phyloP scores from a whole-genome alignment of 2,329 filamentous ascomycete species.

The Clarireedia monteithiana region DNA sequence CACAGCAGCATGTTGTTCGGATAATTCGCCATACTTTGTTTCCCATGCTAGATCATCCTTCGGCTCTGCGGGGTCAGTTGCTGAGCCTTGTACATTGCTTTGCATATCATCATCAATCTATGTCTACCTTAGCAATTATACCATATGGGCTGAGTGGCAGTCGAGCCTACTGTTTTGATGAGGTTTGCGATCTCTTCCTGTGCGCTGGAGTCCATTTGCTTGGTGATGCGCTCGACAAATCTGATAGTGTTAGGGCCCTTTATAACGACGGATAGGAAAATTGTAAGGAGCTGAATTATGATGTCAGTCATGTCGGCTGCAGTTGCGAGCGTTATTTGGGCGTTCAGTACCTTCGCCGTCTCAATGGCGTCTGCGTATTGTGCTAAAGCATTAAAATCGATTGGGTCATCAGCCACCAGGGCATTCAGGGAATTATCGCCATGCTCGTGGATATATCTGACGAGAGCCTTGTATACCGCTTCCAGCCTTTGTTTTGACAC shows the following conservation, averaged over 20 bases:
- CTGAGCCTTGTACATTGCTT: conserved; percentile 1
- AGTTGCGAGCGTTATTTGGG: not conserved
- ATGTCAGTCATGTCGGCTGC: conserved; percentile 18
- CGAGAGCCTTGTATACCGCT: conserved; percentile 45
- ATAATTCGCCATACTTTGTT: conserved; percentile 38
- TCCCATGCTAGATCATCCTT: conserved; percentile 31
- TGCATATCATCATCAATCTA: conserved; percentile 6
- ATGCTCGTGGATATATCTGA: conserved; percentile 47
- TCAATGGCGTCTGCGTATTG: conserved; percentile 48
- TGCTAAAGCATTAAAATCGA: conserved; percentile 48
- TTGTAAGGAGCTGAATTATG: conserved; percentile 47
- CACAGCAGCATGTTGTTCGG: conserved; percentile 44
- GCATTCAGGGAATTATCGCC: conserved; percentile 41
- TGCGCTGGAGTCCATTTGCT: conserved; percentile 33
- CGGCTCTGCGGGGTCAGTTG: not conserved
- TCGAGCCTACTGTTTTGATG: conserved; percentile 18
- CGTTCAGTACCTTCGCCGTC: conserved; percentile 41
- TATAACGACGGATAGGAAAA: conserved; percentile 56
- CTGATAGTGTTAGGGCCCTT: conserved; percentile 48
- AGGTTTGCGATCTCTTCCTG: conserved; percentile 34
- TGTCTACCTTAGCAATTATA: not conserved
- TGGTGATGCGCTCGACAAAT: conserved; percentile 42
- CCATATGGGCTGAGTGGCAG: not conserved
- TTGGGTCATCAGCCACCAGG: conserved; percentile 40
- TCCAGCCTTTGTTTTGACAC: conserved; percentile 42